Base-by-base conservation (phyloP, 1,284 basidiomycete species). In the Sphagnurus paluster region DNA sequence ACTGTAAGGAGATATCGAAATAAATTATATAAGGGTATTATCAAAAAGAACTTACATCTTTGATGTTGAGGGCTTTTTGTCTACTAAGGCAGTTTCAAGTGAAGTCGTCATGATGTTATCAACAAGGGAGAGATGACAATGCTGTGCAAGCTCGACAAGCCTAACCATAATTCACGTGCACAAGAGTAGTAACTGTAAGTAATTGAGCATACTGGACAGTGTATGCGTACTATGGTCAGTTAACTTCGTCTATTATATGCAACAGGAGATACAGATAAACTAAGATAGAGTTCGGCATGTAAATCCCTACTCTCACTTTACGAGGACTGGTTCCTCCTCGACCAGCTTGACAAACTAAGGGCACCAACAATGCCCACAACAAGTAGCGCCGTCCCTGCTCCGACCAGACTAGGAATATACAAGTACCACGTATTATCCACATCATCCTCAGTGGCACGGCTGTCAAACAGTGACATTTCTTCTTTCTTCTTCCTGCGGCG, bases 311-410 rank as follows among this genome's bases (percentile, higher is more conserved):
- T 44, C 25, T 35, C 26, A 42, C 25, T 37, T 51, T 43, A 54
- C 26, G 77, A 79, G 7, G 76, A 73, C 56, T 84, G 82, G 56
- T 75, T 82, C 51, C 84, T 79, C 63, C 86, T 77, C 67, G 87
- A 89, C 63, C 83, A 84, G 25, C 66, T 72, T 6, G 86, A 85
- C 56, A 90, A 78, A 49, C 85, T 85, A 54, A 90, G 63, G 3
- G 80, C 84, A 1, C 84, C 82, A 29, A 86, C 77, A 40, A 90
- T 80, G 0, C 87, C 87, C 11, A 90, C 84, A 11, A 88, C 82
- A 33, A 90, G 71, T 50, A 90, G 59, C 35, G 87, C 87, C 14
- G 87, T 88, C 9, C 87, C 87, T 24, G 87, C 87, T 17, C 87
- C 87, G 2, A 90, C 79, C 50, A 90, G 63, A 17, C 84, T 79